Conservation (phyloP, 495 filamentous ascomycete species). For the Penicillium coprophilum region DNA sequence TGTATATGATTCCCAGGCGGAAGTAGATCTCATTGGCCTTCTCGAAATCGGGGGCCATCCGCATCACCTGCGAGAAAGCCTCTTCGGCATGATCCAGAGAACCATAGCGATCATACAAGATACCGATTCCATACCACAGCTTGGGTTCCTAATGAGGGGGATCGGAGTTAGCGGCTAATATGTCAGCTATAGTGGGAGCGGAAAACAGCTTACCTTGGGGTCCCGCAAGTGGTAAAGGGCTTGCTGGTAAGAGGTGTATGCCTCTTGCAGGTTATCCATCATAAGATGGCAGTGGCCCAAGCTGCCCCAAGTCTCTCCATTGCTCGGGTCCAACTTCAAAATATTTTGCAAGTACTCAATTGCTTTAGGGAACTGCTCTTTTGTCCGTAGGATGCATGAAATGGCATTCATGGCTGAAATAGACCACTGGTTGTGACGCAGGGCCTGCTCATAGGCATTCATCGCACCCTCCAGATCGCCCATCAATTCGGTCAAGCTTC, state of each 20-base stretch:
- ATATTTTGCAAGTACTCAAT: conserved; percentile 92
- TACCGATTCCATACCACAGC: conserved; percentile 98
- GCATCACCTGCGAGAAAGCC: conserved; percentile 98
- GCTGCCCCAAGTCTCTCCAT: conserved; percentile 96
- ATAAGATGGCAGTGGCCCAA: conserved; percentile 95
- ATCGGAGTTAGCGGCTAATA: not conserved
- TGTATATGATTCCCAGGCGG: conserved; percentile 97
- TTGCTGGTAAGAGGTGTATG: conserved; percentile 96
- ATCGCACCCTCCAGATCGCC: conserved; percentile 86
- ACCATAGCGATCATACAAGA: conserved; percentile 95
- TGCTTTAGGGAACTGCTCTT: conserved; percentile 91
- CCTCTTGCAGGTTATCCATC: conserved; percentile 98
- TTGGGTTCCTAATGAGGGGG: conserved; percentile 77
- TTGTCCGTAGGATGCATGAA: conserved; percentile 82
- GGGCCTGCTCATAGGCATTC: conserved; percentile 82
- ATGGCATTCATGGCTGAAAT: conserved; percentile 93
- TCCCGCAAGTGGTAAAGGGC: conserved; percentile 91
- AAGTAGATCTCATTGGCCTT: conserved; percentile 99
- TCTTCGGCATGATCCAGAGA: conserved; percentile 98
- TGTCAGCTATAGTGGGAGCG: not conserved
- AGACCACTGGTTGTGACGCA: conserved; percentile 85
- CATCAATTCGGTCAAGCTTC: conserved; percentile 82
- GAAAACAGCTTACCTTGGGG: conserved; percentile 70
- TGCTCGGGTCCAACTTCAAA: conserved; percentile 80
- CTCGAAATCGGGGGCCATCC: conserved; percentile 96